Conservation (phyloP, 768 basidiomycete species). For the Lentinula detonsa region DNA sequence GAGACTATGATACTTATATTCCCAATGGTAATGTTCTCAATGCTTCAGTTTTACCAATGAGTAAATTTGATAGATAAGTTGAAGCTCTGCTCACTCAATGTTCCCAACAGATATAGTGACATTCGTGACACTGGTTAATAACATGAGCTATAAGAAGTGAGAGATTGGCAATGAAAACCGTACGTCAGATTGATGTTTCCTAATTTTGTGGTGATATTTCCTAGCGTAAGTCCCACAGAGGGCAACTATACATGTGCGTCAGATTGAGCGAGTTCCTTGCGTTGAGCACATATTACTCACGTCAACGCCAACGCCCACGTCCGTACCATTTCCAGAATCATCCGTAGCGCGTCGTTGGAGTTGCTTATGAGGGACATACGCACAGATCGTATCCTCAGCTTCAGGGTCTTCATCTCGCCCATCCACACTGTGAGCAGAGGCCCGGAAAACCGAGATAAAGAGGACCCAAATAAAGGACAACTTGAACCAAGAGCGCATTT, state of each 20-base stretch:
- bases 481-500: not conserved
- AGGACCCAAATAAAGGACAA: not conserved
- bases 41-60: conserved; percentile 1
- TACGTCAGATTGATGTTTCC: conserved; percentile 15
- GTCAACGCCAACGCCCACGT: conserved; percentile 8
- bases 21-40: conserved; percentile 12
- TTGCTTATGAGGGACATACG: conserved; percentile 9
- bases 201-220: conserved; percentile 14
- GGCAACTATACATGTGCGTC: conserved; percentile 6
- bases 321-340: conserved; percentile 1
- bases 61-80: not conserved
- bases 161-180: not conserved
- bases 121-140: conserved; percentile 11
- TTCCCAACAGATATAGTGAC: conserved; percentile 13
- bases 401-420: conserved; percentile 1
- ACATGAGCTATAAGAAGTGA: not conserved
- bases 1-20: conserved; percentile 14
- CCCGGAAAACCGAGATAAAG: not conserved
- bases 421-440: conserved; percentile 2
- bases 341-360: conserved; percentile 10
- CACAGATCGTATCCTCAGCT: conserved; percentile 9
- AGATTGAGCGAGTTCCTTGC: not conserved
- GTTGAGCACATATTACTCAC: not conserved
- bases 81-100: conserved; percentile 10
- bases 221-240: conserved; percentile 10